A percentile compares a stretch with the other conserved stretches of the same genome.
Conservation (phyloP, 176 grass and related monocot genomes). For the Carex littledalei region DNA sequence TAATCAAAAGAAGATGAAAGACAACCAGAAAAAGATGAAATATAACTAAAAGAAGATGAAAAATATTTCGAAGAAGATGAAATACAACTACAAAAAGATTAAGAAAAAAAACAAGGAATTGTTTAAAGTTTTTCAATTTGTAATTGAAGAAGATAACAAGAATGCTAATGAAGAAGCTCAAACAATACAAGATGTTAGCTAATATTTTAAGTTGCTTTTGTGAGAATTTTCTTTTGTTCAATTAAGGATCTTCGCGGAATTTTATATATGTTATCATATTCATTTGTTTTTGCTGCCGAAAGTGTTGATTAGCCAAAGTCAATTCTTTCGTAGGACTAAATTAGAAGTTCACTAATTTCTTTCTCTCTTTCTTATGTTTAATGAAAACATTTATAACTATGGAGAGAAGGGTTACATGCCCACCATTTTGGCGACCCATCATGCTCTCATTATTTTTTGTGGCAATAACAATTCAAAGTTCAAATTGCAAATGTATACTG, state of each 20-base stretch:
- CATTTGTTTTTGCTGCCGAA: background rate
- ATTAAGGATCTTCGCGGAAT: background rate
- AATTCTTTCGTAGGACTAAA: background rate
- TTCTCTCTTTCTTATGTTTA: no score
- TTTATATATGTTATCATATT: background rate
- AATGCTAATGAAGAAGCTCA: slow-evolving; percentile 26
- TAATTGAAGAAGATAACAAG: slow-evolving; percentile 29
- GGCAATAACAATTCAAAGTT: background rate
- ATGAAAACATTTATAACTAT: background rate
- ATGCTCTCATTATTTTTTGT: background rate
- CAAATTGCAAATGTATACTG: background rate
- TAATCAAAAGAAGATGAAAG: no score
- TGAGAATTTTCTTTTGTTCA: background rate
- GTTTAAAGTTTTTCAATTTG: slow-evolving; percentile 16
- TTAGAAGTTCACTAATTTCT: background rate
- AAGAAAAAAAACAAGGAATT: slow-evolving; percentile 2
- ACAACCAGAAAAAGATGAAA: no score
- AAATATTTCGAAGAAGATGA: background rate
- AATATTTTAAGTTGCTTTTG: background rate
- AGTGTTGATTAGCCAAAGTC: background rate
- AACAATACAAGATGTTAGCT: slow-evolving; percentile 30
- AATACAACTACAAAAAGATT: background rate
- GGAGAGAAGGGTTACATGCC: background rate
- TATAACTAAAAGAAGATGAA: no score
- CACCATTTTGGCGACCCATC: background rate